phyloP scores from a whole-genome alignment of 2,329 filamentous ascomycete species.

The Cadophora gregata region DNA sequence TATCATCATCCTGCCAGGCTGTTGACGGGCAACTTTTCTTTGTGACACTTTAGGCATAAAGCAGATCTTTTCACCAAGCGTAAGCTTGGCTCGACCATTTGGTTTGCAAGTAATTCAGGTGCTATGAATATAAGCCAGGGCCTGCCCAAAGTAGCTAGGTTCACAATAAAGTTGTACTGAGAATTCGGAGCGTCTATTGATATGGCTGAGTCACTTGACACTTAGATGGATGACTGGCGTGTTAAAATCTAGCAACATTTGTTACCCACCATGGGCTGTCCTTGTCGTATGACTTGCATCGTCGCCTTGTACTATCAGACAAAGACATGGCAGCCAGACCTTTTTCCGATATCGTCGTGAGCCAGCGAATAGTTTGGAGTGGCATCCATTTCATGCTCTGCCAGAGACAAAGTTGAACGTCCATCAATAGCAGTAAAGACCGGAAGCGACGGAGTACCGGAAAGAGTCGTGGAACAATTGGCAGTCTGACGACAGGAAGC shows the following conservation, averaged over 20 bases:
- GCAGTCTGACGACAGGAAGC: not conserved
- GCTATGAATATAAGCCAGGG: not conserved
- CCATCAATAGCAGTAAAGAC: not conserved
- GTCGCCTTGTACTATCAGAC: not conserved
- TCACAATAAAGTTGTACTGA: not conserved
- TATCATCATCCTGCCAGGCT: not conserved
- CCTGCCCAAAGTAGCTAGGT: not conserved
- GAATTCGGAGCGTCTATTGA: not conserved
- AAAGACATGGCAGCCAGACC: not conserved
- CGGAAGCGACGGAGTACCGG: not conserved
- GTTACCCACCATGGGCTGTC: not conserved
- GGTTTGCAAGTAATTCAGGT: not conserved
- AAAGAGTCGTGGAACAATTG: not conserved
- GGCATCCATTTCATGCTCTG: not conserved
- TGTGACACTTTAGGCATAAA: slow-evolving; percentile 7
- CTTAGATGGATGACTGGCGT: not conserved
- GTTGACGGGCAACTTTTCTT: not conserved
- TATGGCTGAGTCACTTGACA: not conserved
- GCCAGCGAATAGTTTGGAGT: not conserved
- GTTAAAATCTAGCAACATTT: not conserved
- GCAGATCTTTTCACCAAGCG: not conserved
- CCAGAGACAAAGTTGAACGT: not conserved
- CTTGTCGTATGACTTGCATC: not conserved
- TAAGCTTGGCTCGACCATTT: not conserved
- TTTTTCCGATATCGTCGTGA: not conserved